Evolutionary conservation across 495 filamentous ascomycete genomes (phyloP), one percentile per base, ranked within the genome.

Genomic region (Bombardia bombarda): DNA sequence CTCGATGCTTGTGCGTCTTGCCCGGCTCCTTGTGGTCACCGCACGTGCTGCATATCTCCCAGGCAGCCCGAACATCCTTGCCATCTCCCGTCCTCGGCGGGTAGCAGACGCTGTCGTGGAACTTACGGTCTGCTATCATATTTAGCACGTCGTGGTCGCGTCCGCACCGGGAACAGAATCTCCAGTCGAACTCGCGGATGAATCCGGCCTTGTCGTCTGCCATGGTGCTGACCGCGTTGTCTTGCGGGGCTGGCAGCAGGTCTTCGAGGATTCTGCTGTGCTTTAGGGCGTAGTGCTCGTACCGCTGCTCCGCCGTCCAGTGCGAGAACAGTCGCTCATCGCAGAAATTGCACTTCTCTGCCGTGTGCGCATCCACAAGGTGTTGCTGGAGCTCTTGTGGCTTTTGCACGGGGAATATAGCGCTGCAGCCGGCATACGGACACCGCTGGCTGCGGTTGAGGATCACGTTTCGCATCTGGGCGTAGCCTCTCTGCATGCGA

Each of bases 381-480:
- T 70, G 67, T 10, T 47, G 25, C 23, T 55, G 43, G 43, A 69
- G 51, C 13, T 36, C 31, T 14, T 23, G 33, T 3, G 34, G 13
- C 13, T 62, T 45, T 2, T 34, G 43, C 31, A 51, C 47, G 9
- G 56, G 49, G 42, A 59, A 65, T 26, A 49, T 33, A 9, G 31
- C 47, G 14, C 50, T 17, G 40, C 66, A 69, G 24, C 45, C 53
- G 1, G 33, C 17, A 38, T 63, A 66, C 0, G 63, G 64, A 17
- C 66, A 69, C 42, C 58, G 45, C 38, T 50, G 45, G 4, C 41
- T 50, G 21, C 63, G 57, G 40, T 55, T 52, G 1, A 70, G 52
- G 1, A 58, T 35, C 7, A 66, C 44, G 40, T 49, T 55, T 21
- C 63, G 63, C 34, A 68, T 49, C 25, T 45, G 40, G 18, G 55